Base-by-base conservation (phyloP, 1,284 basidiomycete genomes). In the Heterobasidion annosum region DNA sequence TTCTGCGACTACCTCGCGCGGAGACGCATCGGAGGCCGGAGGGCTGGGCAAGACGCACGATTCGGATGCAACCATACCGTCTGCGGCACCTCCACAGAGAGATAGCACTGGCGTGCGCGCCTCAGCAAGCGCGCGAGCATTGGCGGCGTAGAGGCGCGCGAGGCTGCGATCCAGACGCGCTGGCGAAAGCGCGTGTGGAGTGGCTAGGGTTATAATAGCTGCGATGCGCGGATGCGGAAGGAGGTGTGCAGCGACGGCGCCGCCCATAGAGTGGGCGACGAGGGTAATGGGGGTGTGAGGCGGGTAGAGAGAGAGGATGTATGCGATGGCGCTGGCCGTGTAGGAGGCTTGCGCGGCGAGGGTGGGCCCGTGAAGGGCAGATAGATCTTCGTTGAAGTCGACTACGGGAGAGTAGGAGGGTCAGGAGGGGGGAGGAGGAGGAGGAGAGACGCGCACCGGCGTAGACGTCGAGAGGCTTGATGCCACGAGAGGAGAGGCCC, bases 241-340 rank as follows among this genome's bases (percentile, higher is more conserved):
- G 10, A 89, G 75, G 2, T 86, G 77, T 0, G 84, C 83, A 7
- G 92, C 93, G 6, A 96, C 93, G 46, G 98, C 74, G 2, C 97
- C 97, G n/a, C 97, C 97, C 97, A 99, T 99, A 12, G 95, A 98
- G 66, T 99, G 96, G 0, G 89, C 96, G 62, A 98, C 73, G 54
- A 99, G 67, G 35, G 89, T 81, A 49, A 98, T 82, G 34, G 71
- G 63, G 0, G 82, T 89, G 37, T 73, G 67, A 1, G 73, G 59
- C 0, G 81, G 82, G 65, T 98, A 98, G 33, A 82, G 71, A 0
- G 82, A 82, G 34, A 93, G 78, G 52, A 99, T 87, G 60, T 90
- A 91, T 4, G 73, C 69, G 50, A 98, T 80, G 6, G 88, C 86
- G 48, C 80, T 74, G 33, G 81, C 76, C 15, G 92, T 78, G 68